These are phyloP conservation scores for Fusarium nygamai DNA, from an alignment of 2,329 filamentous ascomycete genomes.

Conservation along the genomic window DNA sequence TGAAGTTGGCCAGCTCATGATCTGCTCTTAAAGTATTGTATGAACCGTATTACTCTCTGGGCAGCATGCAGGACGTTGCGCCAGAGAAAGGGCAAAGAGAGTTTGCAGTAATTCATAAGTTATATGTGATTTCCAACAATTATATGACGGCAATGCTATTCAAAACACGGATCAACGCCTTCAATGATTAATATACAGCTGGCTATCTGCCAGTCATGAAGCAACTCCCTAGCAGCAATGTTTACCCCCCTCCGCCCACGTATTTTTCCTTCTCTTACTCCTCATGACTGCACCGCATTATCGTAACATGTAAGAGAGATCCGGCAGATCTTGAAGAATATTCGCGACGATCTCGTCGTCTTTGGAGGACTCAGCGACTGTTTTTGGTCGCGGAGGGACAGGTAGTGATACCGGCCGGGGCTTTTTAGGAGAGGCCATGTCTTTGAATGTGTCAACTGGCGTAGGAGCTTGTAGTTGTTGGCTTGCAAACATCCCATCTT, in stretches of 20 bases:
- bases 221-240: background rate
- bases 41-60: background rate
- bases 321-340: constrained; percentile 53
- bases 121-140: constrained; percentile 1
- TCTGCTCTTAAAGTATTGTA: background rate
- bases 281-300: constrained; percentile 37
- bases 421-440: background rate
- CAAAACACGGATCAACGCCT: constrained; percentile 22
- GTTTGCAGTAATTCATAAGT: background rate
- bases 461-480: constrained; percentile 4
- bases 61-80: background rate
- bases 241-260: background rate
- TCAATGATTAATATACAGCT: constrained; percentile 30
- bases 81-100: background rate
- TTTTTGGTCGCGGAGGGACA: constrained; percentile 8
- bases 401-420: constrained; percentile 4
- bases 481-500: background rate
- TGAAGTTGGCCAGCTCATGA: background rate
- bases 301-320: constrained; percentile 59
- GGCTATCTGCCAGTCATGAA: background rate
- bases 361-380: constrained; percentile 18
- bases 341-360: constrained; percentile 48
- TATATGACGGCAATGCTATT: constrained; percentile 12
- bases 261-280: constrained; percentile 10
- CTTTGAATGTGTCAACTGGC: constrained; percentile 3